Base-by-base conservation (phyloP, 805 yeast species). In the Candida methanosorbosa region DNA sequence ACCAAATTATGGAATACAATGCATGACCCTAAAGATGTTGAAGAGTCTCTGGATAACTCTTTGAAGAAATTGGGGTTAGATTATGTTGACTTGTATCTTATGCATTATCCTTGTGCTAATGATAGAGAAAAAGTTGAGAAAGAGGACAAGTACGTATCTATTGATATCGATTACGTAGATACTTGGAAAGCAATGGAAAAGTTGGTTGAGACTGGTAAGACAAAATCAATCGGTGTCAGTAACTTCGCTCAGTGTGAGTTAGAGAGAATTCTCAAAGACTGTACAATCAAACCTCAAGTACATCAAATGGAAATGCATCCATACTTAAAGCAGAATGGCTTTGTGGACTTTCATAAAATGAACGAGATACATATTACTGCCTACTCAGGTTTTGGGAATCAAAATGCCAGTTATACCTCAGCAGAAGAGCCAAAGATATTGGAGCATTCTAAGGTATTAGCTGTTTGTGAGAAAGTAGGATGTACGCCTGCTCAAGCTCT, bases 71-170 rank as follows among this genome's bases (percentile, higher is more conserved):
- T 84, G 41, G 78, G 77, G 0, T 50, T 82, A 45, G 90, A 80
- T 33, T 85, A 85, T 49, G 80, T 85, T 35, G 95, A 85, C 52
- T 61, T 85, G 38, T 77, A 78, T 52, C 66, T 85, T 50, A 68
- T 84, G 53, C 95, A 85, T 59, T 85, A 94, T 94, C 95, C 95
- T 5, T 18, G n/a, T n/a, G n/a, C n/a, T n/a, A n/a, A n/a, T n/a
- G n/a, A n/a, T n/a, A n/a, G n/a, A n/a, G n/a, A n/a, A n/a, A n/a
- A n/a, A n/a, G n/a, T n/a, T n/a, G n/a, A n/a, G n/a, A n/a, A n/a
- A n/a, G n/a, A n/a, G n/a, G n/a, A n/a, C n/a, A n/a, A n/a, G n/a
- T n/a, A n/a, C n/a, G n/a, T n/a, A n/a, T n/a, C n/a, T n/a, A n/a
- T n/a, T n/a, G n/a, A n/a, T n/a, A n/a, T n/a, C n/a, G 48, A 55